Percentiles rank a stretch among this genome's conserved stretches.
These are phyloP conservation scores for Prunus persica DNA, from an alignment of 306 rosid genomes.

Conservation along the genomic window Prunus_persica_NCBIv2 NC_034012.1:6111501-6112000, in stretches of 20 bases:
- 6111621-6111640: no score
- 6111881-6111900: constrained; percentile 50
- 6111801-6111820: constrained; percentile 7
- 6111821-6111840: constrained; percentile 4
- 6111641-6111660: not conserved
- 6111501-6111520: not conserved
- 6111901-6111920: constrained; percentile 82
- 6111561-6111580: not conserved
- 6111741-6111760: constrained; percentile 98
- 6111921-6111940: constrained; percentile 74
- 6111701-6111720: constrained; percentile 9
- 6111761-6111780: constrained; percentile 57
- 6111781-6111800: constrained; percentile 49
- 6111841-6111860: not conserved
- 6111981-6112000: constrained; percentile 87
- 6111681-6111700: not conserved
- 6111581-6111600: not conserved
- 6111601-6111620: not conserved
- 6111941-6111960: constrained; percentile 88
- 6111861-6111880: not conserved
- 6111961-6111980: constrained; percentile 97
- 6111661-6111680: not conserved
- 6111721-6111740: constrained; percentile 55
- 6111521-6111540: not conserved
- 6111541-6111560: not conserved